Conservation (phyloP, 208 protist species). For the Trichomonas gallinae region DNA sequence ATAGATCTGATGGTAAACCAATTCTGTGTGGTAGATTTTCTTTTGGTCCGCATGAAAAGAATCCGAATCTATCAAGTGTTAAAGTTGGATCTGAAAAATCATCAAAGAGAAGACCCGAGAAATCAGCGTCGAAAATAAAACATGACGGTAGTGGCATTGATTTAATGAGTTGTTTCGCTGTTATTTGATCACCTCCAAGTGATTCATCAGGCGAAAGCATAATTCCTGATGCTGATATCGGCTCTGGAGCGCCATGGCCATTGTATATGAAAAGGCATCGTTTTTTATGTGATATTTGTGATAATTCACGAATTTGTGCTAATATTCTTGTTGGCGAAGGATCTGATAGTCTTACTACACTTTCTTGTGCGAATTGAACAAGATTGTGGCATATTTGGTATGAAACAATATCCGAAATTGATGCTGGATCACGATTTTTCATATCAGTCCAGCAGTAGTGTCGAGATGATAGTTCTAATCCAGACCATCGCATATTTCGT, state of each 20-base stretch:
- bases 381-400: background rate
- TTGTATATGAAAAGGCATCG: conserved; percentile 9
- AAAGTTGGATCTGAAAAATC: background rate
- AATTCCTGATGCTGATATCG: background rate
- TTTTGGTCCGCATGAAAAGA: background rate
- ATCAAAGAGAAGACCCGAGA: background rate
- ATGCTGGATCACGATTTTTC: background rate
- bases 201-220: background rate
- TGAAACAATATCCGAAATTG: background rate
- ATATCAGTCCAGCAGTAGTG: conserved; percentile 9
- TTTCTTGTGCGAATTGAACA: background rate
- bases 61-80: background rate
- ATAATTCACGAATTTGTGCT: background rate
- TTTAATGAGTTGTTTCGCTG: background rate
- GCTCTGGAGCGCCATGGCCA: background rate
- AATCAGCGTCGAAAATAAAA: background rate
- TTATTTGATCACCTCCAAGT: background rate
- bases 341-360: background rate
- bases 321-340: background rate
- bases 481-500: background rate
- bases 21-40: background rate
- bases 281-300: background rate
- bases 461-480: background rate
- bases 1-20: background rate
- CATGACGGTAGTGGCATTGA: background rate